Percentiles rank a stretch among this genome's conserved stretches.
Conservation (phyloP, 2,329 filamentous ascomycete species). For the Lasiodiplodia theobromae region DNA sequence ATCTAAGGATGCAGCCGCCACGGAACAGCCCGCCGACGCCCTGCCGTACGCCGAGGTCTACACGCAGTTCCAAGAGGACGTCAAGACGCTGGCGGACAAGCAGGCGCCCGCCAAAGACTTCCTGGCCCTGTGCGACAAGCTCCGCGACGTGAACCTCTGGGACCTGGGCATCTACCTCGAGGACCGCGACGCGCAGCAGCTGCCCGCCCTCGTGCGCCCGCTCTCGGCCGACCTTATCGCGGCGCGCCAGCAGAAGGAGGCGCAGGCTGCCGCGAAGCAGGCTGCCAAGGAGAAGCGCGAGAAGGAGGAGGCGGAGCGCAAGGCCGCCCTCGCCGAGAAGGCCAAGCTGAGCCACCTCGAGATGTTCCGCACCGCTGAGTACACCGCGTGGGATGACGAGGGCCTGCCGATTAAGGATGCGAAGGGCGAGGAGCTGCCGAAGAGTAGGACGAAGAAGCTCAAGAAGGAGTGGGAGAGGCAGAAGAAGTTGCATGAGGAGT, state of each 20-base stretch:
- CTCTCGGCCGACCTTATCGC: slow-evolving; percentile 65
- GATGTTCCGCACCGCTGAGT: slow-evolving; percentile 68
- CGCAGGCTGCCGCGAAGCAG: slow-evolving; percentile 51
- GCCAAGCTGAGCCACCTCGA: slow-evolving; percentile 64
- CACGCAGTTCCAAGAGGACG: slow-evolving; percentile 64
- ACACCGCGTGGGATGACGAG: slow-evolving; percentile 80
- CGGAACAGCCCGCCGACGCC: slow-evolving; percentile 41
- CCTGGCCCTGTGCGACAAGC: slow-evolving; percentile 76
- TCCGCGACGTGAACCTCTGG: slow-evolving; percentile 82
- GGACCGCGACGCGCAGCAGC: slow-evolving; percentile 68
- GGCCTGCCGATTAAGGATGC: slow-evolving; percentile 80
- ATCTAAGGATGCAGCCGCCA: slow-evolving; percentile 32
- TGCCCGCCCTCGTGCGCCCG: slow-evolving; percentile 75
- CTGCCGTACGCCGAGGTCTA: slow-evolving; percentile 58
- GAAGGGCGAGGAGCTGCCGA: slow-evolving; percentile 80
- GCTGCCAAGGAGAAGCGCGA: slow-evolving; percentile 60
- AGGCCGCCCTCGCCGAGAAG: slow-evolving; percentile 62
- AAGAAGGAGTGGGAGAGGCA: slow-evolving; percentile 90
- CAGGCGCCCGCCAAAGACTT: slow-evolving; percentile 71
- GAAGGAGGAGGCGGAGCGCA: slow-evolving; percentile 65
- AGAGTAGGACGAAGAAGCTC: slow-evolving; percentile 80
- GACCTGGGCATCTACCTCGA: slow-evolving; percentile 88
- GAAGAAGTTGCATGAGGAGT: slow-evolving; percentile 82
- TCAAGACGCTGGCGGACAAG: slow-evolving; percentile 61
- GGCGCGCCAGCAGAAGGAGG: slow-evolving; percentile 62